phyloP scores from a whole-genome alignment of 306 rosid genomes.

The Cucumis hystrix region DNA sequence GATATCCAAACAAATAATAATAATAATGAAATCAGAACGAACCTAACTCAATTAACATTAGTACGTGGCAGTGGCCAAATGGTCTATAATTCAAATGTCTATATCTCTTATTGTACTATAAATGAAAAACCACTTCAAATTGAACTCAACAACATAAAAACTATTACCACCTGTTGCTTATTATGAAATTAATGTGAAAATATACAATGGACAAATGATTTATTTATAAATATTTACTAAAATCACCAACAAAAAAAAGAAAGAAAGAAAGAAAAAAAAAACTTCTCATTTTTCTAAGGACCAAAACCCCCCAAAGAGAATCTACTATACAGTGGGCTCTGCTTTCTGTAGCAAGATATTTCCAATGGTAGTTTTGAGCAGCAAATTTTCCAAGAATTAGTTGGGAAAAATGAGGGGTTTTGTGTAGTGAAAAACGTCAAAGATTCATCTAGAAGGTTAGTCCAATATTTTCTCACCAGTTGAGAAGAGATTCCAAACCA shows the following conservation, averaged over 20 bases:
- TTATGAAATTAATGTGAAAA: neutral
- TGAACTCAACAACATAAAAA: neutral
- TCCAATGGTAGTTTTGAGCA: neutral
- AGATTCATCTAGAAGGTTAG: slow-evolving; percentile 11
- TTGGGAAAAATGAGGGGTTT: slow-evolving; percentile 3
- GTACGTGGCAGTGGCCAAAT: no score
- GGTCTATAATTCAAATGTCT: no score
- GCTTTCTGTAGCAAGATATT: neutral
- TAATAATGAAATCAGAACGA: no score
- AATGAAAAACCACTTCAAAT: neutral
- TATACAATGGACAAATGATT: neutral
- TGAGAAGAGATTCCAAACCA: slow-evolving; percentile 86
- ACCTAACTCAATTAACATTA: no score
- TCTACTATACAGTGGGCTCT: neutral
- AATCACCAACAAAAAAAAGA: neutral
- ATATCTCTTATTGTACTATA: no score
- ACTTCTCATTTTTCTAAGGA: neutral
- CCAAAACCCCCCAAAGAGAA: neutral
- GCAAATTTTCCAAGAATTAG: slow-evolving; percentile 4
- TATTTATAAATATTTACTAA: neutral
- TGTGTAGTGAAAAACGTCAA: neutral
- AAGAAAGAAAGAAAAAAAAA: neutral
- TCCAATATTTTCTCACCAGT: slow-evolving; percentile 91
- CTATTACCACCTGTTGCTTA: neutral
- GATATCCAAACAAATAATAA: no score